phyloP scores from a whole-genome alignment of 2,329 filamentous ascomycete genomes.

The Cladosporium sp. region DNA sequence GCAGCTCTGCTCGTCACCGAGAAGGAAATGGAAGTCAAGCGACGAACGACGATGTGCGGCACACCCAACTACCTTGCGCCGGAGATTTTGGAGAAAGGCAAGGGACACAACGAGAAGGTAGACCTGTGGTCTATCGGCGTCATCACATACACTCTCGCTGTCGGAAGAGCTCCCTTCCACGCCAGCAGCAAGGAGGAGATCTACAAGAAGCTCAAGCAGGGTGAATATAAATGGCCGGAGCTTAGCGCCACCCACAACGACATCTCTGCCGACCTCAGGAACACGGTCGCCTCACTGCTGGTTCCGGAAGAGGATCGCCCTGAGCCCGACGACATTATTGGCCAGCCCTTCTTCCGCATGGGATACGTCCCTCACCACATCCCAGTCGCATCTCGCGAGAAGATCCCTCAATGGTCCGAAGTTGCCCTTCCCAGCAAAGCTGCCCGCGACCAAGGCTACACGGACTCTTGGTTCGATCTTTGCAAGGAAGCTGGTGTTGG shows the following conservation, averaged over 20 bases:
- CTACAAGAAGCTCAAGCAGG: slow-evolving; percentile 60
- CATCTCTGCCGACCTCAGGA: slow-evolving; percentile 69
- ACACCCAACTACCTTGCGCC: slow-evolving; percentile 98
- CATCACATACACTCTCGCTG: slow-evolving; percentile 97
- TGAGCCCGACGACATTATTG: slow-evolving; percentile 69
- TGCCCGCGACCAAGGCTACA: slow-evolving; percentile 41
- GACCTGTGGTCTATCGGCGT: slow-evolving; percentile 98
- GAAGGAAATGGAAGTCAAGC: slow-evolving; percentile 73
- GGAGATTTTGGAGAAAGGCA: slow-evolving; percentile 90
- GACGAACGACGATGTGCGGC: slow-evolving; percentile 88
- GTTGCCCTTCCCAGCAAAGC: slow-evolving; percentile 38
- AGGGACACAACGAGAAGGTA: slow-evolving; percentile 94
- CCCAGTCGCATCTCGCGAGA: slow-evolving; percentile 39
- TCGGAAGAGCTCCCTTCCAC: slow-evolving; percentile 93
- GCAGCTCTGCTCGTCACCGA: slow-evolving; percentile 87
- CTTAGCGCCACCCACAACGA: slow-evolving; percentile 59
- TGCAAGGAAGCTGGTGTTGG: slow-evolving; percentile 47
- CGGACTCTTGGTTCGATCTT: slow-evolving; percentile 45
- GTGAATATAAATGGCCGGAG: slow-evolving; percentile 75
- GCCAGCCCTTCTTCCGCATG: slow-evolving; percentile 71
- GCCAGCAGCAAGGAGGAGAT: slow-evolving; percentile 83
- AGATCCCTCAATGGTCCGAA: slow-evolving; percentile 43
- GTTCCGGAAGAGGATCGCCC: slow-evolving; percentile 69
- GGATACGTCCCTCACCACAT: slow-evolving; percentile 62
- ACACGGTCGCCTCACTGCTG: slow-evolving; percentile 69